Evolutionary conservation across 2,329 filamentous ascomycete genomes (phyloP).

Genomic region (Aureobasidium sp.): DNA sequence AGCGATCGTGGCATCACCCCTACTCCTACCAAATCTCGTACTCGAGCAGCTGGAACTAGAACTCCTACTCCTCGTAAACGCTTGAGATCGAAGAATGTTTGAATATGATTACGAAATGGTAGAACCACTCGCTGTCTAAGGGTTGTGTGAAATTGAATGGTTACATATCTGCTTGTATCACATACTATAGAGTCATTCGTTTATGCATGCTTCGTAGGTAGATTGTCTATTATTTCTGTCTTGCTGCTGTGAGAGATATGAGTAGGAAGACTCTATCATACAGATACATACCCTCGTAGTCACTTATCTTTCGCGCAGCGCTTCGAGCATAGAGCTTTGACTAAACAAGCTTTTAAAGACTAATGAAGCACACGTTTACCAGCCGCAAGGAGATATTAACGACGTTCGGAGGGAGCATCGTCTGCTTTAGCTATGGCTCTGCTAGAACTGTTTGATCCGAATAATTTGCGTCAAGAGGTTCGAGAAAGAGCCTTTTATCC

Average conservation of each 20-base stretch:
- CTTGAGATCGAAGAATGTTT: background rate
- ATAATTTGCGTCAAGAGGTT: background rate
- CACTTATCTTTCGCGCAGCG: background rate
- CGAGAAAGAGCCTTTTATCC: background rate
- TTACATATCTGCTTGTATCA: background rate
- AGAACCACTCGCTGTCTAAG: conserved; percentile 1
- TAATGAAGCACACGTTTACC: background rate
- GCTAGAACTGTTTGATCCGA: background rate
- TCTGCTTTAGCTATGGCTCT: background rate
- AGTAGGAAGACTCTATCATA: background rate
- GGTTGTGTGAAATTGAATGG: background rate
- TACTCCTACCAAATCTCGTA: background rate
- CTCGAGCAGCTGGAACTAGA: background rate
- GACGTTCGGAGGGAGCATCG: background rate
- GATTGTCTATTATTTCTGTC: background rate
- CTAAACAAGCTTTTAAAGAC: background rate
- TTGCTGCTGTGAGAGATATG: background rate
- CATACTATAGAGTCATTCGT: background rate
- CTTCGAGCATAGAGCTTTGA: background rate
- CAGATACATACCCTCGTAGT: background rate
- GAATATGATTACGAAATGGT: background rate
- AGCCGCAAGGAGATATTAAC: background rate
- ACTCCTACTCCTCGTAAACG: background rate
- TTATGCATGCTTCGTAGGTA: background rate
- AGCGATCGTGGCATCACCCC: background rate